phyloP scores from a whole-genome alignment of 768 basidiomycete species.

The Tephrocybe sp. region DNA sequence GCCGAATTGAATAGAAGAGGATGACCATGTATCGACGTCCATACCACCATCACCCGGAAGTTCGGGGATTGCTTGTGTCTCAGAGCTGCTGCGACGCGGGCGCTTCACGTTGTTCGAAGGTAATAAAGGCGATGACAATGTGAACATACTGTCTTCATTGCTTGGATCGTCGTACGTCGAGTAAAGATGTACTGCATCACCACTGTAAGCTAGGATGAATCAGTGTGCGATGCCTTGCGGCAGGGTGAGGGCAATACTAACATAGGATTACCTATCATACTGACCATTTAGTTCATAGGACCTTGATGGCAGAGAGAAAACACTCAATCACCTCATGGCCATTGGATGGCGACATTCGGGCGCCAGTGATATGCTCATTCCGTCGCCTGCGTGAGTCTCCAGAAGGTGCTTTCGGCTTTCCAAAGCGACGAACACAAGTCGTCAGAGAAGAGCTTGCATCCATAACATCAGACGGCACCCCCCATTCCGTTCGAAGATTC shows the following conservation, averaged over 20 bases:
- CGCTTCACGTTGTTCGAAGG: constrained; percentile 25
- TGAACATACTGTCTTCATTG: constrained; percentile 15
- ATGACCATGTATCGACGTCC: constrained; percentile 24
- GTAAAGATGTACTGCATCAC: constrained; percentile 70
- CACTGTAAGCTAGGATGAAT: constrained; percentile 57
- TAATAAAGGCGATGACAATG: constrained; percentile 23
- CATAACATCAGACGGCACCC: constrained; percentile 37
- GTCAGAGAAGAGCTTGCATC: constrained; percentile 46
- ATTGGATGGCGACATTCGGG: constrained; percentile 65
- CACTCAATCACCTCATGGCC: constrained; percentile 62
- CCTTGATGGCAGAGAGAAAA: neutral
- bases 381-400: constrained; percentile 30
- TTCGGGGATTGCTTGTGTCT: constrained; percentile 3
- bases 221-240: constrained; percentile 5
- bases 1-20: constrained; percentile 17
- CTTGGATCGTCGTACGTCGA: constrained; percentile 66
- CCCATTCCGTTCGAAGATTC: constrained; percentile 67
- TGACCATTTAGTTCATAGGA: neutral
- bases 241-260: constrained; percentile 30
- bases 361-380: constrained; percentile 70
- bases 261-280: constrained; percentile 56
- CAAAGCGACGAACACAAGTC: constrained; percentile 81
- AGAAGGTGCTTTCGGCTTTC: constrained; percentile 33
- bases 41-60: constrained; percentile 19
- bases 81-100: constrained; percentile 15